These are phyloP conservation scores for Geosmithia morbida DNA, from an alignment of 2,329 filamentous ascomycete species.

Conservation along the genomic window DNA sequence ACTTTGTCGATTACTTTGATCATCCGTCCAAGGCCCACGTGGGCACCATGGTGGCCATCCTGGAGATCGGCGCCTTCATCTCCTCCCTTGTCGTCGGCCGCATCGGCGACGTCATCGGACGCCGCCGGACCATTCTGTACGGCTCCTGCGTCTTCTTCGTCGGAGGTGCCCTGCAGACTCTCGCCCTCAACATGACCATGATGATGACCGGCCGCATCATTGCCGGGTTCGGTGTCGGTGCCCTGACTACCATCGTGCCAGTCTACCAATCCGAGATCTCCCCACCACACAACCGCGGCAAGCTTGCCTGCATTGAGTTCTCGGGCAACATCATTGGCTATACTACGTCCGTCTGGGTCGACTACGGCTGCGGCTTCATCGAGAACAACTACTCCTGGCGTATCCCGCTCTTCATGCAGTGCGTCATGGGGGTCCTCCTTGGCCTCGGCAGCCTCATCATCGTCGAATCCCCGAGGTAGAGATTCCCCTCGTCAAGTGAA, in stretches of 20 bases:
- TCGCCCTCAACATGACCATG: conserved; percentile 72
- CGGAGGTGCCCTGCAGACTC: conserved; percentile 74
- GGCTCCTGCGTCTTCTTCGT: conserved; percentile 78
- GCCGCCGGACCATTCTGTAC: conserved; percentile 81
- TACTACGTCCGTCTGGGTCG: conserved; percentile 93
- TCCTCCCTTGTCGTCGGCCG: conserved; percentile 76
- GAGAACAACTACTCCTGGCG: conserved; percentile 79
- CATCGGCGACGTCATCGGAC: conserved; percentile 82
- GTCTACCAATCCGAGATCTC: conserved; percentile 94
- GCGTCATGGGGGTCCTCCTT: conserved; percentile 79
- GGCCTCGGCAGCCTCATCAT: conserved; percentile 81
- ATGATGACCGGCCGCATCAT: conserved; percentile 77
- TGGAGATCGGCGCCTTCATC: conserved; percentile 86
- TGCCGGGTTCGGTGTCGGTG: conserved; percentile 75
- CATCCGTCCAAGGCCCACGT: conserved; percentile 78
- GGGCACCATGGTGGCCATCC: conserved; percentile 94
- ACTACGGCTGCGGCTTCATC: conserved; percentile 93
- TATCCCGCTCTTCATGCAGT: conserved; percentile 80
- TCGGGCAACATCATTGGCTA: conserved; percentile 95
- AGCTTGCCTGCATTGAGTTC: conserved; percentile 94
- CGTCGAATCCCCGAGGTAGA: conserved; percentile 84
- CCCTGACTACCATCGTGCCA: conserved; percentile 81
- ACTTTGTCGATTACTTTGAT: conserved; percentile 86
- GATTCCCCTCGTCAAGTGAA: neutral
- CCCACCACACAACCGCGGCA: conserved; percentile 88